Conservation (phyloP, 164 flowering plant genomes). For the Hamamelis virginiana region DNA sequence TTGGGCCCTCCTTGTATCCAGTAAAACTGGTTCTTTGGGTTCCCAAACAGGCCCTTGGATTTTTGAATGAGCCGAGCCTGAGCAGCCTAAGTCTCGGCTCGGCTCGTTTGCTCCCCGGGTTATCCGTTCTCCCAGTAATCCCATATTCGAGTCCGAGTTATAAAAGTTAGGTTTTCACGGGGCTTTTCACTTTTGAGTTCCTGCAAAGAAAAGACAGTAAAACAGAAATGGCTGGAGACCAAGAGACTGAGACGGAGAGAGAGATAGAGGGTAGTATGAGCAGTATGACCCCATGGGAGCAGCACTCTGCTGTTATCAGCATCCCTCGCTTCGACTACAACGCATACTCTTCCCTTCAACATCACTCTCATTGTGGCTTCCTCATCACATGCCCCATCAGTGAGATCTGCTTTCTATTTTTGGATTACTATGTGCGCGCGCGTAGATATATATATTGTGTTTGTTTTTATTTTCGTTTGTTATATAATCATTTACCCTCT, state of each 20-base stretch:
- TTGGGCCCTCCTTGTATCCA: no score
- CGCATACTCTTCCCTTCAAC: constrained; percentile 73
- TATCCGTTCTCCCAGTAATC: no score
- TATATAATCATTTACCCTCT: not conserved
- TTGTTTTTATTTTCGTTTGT: not conserved
- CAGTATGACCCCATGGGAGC: constrained; percentile 79
- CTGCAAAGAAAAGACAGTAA: not conserved
- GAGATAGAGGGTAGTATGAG: constrained; percentile 13
- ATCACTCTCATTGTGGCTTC: constrained; percentile 72
- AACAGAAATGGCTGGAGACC: not conserved
- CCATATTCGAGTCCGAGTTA: no score
- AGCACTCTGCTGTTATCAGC: constrained; percentile 71
- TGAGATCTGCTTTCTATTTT: constrained; percentile 16
- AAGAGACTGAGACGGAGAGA: not conserved
- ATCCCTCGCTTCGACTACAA: constrained; percentile 91
- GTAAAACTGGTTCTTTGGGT: no score
- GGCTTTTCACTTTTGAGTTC: not conserved
- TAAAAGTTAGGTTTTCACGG: not conserved
- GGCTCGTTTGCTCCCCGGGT: no score
- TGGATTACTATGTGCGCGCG: no score
- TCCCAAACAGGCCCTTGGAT: no score
- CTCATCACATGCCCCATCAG: constrained; percentile 88
- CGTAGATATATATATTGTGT: not conserved
- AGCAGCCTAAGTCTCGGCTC: no score
- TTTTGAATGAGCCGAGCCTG: no score